Evolutionary conservation across 805 yeast species (phyloP).

Genomic region (Candida sanyiensis): DNA sequence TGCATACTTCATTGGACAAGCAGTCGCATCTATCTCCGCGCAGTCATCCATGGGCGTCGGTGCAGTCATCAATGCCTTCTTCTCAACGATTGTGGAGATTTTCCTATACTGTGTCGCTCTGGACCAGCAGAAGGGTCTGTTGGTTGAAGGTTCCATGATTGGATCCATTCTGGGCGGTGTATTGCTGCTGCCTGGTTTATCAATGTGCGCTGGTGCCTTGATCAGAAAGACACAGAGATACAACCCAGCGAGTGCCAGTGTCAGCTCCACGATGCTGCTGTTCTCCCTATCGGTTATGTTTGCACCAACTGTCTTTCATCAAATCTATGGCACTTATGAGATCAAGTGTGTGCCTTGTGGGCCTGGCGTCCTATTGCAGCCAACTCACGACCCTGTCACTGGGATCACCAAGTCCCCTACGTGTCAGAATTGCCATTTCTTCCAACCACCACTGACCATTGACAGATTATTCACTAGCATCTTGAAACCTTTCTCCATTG

Average conservation of each 20-base stretch:
- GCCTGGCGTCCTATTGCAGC: conserved; percentile 5
- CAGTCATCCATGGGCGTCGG: conserved; percentile 99
- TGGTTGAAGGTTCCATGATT: conserved; percentile 94
- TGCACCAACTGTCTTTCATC: conserved; percentile 86
- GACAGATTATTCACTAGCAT: conserved; percentile 60
- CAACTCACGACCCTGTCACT: not conserved
- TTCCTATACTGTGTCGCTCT: conserved; percentile 90
- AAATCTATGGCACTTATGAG: conserved; percentile 83
- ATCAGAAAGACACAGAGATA: conserved; percentile 90
- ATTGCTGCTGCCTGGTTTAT: conserved; percentile 81
- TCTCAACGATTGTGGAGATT: conserved; percentile 92
- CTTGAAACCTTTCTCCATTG: conserved; percentile 75
- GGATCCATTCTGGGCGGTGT: conserved; percentile 94
- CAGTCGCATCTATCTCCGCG: conserved; percentile 98
- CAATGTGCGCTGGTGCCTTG: conserved; percentile 97
- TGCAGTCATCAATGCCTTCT: conserved; percentile 96
- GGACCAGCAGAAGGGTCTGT: conserved; percentile 72
- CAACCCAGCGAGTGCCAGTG: conserved; percentile 95
- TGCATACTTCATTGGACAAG: conserved; percentile 97
- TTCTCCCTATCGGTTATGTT: conserved; percentile 88
- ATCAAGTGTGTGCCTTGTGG: conserved; percentile 61
- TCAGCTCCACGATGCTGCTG: conserved; percentile 89
- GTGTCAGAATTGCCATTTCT: conserved; percentile 70
- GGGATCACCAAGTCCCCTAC: conserved; percentile 23
- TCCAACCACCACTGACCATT: conserved; percentile 68